phyloP scores from a whole-genome alignment of 1,284 basidiomycete genomes.

The Heimioporus punctisporus region DNA sequence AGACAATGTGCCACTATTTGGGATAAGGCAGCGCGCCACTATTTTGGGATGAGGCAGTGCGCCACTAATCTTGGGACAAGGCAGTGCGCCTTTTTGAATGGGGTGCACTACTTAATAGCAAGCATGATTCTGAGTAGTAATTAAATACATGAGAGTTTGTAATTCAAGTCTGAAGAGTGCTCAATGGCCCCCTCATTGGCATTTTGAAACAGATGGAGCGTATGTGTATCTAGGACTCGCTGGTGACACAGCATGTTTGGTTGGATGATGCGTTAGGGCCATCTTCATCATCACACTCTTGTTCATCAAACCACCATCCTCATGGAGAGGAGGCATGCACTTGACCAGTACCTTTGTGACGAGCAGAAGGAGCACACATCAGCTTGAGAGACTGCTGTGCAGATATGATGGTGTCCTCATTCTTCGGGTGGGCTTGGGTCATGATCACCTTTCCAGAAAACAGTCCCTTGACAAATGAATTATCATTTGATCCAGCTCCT shows the following conservation, averaged over 20 bases:
- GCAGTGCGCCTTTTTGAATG: no score
- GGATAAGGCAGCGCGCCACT: no score
- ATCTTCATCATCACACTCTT: slow-evolving; percentile 57
- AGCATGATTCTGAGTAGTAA: no score
- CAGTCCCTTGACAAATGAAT: slow-evolving; percentile 90
- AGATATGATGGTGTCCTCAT: slow-evolving; percentile 93
- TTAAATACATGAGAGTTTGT: no score
- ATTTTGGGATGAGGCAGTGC: no score
- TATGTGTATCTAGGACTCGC: slow-evolving; percentile 85
- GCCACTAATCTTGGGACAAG: no score
- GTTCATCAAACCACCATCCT: slow-evolving; percentile 50
- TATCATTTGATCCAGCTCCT: slow-evolving; percentile 80
- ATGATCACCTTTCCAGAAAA: slow-evolving; percentile 90
- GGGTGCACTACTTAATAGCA: no score
- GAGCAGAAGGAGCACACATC: slow-evolving; percentile 51
- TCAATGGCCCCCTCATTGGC: no score
- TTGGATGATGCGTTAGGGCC: slow-evolving; percentile 32
- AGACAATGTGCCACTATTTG: no score
- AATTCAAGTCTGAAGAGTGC: no score
- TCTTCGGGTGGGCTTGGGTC: slow-evolving; percentile 88
- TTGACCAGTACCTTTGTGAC: slow-evolving; percentile 76
- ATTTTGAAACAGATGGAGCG: no score
- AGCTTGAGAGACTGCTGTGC: slow-evolving; percentile 91
- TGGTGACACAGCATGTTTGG: slow-evolving; percentile 77
- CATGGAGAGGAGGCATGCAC: slow-evolving; percentile 64